Evolutionary conservation across 2,329 filamentous ascomycete genomes (phyloP).

Genomic region (Cercospora sp.): DNA sequence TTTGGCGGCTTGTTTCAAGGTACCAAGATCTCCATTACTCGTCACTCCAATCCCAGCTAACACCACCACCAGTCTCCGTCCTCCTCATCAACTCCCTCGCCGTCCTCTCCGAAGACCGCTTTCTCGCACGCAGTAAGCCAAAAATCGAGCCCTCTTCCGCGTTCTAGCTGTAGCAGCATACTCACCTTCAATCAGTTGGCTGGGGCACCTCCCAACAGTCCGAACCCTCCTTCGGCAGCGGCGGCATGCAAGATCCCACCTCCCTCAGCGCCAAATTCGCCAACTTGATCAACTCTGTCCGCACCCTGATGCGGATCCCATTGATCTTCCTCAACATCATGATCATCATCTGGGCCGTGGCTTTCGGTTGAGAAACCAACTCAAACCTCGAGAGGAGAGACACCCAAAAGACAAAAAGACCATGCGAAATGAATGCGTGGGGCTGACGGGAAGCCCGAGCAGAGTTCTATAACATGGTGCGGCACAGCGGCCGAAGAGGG

Average conservation of each 20-base stretch:
- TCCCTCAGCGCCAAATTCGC: constrained; percentile 85
- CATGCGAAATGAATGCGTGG: too few relatives aligned
- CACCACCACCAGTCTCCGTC: constrained; percentile 62
- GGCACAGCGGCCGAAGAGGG: too few relatives aligned
- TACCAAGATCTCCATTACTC: constrained; percentile 39
- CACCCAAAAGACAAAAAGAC: too few relatives aligned
- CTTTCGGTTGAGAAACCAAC: constrained; percentile 34
- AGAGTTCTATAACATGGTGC: too few relatives aligned
- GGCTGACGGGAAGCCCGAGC: too few relatives aligned
- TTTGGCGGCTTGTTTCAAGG: constrained; percentile 74
- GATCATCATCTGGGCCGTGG: constrained; percentile 66
- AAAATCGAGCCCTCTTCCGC: background rate
- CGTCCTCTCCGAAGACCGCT: constrained; percentile 91
- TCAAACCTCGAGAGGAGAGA: too few relatives aligned
- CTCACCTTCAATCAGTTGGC: constrained; percentile 61
- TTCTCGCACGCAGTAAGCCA: constrained; percentile 73
- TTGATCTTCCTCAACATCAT: constrained; percentile 80
- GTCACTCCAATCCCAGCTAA: constrained; percentile 13
- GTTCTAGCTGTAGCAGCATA: background rate
- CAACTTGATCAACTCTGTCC: constrained; percentile 84
- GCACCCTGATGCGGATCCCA: constrained; percentile 90
- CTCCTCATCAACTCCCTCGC: constrained; percentile 93
- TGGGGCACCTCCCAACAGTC: constrained; percentile 64
- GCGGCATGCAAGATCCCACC: constrained; percentile 65
- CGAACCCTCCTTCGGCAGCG: constrained; percentile 80